phyloP scores from a whole-genome alignment of 306 rosid genomes.

The Pterocarpus santalinus region DNA sequence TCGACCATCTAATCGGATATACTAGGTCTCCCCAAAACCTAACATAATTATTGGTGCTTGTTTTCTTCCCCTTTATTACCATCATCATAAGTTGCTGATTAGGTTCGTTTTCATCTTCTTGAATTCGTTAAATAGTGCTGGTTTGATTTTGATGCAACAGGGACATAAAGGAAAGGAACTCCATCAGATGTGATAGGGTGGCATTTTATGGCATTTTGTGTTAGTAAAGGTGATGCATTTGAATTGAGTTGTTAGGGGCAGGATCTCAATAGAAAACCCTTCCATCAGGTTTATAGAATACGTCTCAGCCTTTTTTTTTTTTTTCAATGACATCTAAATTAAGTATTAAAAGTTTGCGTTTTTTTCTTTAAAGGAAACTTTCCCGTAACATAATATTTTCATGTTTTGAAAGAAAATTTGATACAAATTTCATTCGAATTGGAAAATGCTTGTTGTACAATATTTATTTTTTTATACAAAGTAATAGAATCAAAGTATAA shows the following conservation, averaged over 20 bases:
- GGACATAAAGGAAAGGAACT: neutral
- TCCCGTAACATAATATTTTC: no score
- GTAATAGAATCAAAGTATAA: no score
- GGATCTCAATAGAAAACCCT: no score
- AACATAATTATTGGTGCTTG: neutral
- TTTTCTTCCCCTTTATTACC: neutral
- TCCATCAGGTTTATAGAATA: no score
- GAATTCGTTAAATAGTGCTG: neutral
- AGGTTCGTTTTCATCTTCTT: neutral
- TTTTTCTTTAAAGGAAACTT: no score
- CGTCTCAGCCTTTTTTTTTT: no score
- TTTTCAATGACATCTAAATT: no score
- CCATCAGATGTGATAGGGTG: neutral
- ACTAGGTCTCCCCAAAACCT: neutral
- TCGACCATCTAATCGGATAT: neutral
- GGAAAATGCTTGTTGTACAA: no score
- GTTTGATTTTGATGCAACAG: neutral
- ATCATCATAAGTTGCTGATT: neutral
- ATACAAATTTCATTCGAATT: neutral
- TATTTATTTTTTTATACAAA: no score
- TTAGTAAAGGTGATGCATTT: neutral
- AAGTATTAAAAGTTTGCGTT: no score
- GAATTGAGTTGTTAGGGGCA: neutral
- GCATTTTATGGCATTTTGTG: neutral
- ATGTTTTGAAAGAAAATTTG: neutral